Evolutionary conservation across 305 asterid genomes (phyloP), one percentile per base, ranked within the genome.

Genomic region (Fraxinus sp.): DNA sequence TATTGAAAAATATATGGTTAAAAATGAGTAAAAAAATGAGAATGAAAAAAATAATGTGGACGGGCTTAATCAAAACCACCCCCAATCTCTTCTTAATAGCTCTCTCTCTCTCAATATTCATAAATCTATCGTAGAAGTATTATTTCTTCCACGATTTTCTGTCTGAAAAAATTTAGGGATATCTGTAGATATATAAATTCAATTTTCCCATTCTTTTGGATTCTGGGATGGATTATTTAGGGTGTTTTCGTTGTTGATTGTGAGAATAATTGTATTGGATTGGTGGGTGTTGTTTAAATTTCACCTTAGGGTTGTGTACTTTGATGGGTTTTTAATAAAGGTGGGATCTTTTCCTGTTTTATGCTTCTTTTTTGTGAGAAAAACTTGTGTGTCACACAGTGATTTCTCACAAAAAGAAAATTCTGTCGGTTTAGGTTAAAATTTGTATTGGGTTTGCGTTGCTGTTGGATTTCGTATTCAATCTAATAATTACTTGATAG

Each of bases 271-370:
- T 52, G 76, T 68, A 36, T 84, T 82, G 77, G 70, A 49, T 33
- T 85, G 83, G 86, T 84, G 88, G 84, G 85, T 82, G 81, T 6
- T 81, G 83, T 82, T 79, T 80, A 41, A 79, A 49, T 84, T 66
- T 79, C 77, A 80, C 46, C 83, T 80, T 89, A 84, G 77, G 81
- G 83, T 84, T 83, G 83, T 76, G 75, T 82, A 66, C 77, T 89
- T 82, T 85, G 80, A 86, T 86, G 83, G 88, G 88, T 22, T 79
- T 83, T 81, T 75, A 82, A 86, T 89, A 85, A 90, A 90, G 87
- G 83, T 90, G 80, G 86, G 79, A 84, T 85, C 87, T 89, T 85
- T 41, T 75, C 62, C 28, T 32, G 62, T 80, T 37, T 13, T 16
- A 43, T 81, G 78, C 82, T 37, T 37, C 39, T 86, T 77, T 84